Evolutionary conservation across 331 rosid species (phyloP).

Genomic region (Acacia concinna): DNA sequence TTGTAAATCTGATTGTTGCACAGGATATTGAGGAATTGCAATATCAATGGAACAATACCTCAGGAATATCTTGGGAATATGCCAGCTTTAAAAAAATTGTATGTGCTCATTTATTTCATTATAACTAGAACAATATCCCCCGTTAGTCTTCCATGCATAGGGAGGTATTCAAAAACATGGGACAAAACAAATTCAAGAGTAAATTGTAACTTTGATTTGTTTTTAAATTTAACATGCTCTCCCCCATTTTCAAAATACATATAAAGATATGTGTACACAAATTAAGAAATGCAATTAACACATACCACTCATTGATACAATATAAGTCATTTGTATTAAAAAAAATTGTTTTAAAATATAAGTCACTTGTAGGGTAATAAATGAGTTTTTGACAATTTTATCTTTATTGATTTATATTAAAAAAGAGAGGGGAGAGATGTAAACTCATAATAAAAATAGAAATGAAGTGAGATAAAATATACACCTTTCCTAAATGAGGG

Average conservation of each 20-base stretch:
- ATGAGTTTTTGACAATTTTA: too few species aligned
- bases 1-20: conserved; percentile 20
- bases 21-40: conserved; percentile 76
- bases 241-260: background rate
- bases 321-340: too few species aligned
- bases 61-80: conserved; percentile 33
- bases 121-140: background rate
- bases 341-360: too few species aligned
- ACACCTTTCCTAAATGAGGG: too few species aligned
- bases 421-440: too few species aligned
- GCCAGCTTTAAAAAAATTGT: conserved; percentile 44
- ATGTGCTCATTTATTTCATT: conserved; percentile 6
- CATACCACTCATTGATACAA: too few species aligned
- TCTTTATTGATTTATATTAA: too few species aligned
- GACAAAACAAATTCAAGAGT: background rate
- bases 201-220: background rate
- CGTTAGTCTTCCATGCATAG: too few species aligned
- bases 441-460: too few species aligned
- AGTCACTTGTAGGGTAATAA: too few species aligned
- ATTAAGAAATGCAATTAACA: background rate
- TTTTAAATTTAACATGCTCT: background rate
- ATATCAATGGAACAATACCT: conserved; percentile 56
- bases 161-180: background rate
- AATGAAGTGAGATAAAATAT: too few species aligned
- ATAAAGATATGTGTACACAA: background rate